These are phyloP conservation scores for Apophysomyces ossiformis DNA, from an alignment of 371 early-diverging fungal genomes.

Conservation along the genomic window DNA sequence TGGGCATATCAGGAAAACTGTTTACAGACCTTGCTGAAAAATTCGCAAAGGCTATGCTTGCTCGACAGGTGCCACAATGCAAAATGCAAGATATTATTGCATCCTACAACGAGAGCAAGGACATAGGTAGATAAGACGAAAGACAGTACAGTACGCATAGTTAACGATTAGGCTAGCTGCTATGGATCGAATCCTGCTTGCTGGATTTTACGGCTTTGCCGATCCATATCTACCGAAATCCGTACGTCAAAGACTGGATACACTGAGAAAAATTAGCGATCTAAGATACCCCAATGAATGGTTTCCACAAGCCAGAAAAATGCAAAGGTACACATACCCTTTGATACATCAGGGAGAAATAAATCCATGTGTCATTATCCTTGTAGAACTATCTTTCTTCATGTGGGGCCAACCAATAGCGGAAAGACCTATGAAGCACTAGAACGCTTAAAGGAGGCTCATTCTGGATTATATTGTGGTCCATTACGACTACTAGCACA, in stretches of 20 bases:
- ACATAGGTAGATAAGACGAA: not conserved
- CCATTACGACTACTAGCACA: conserved; percentile 93
- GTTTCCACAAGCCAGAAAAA: conserved; percentile 73
- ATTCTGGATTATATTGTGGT: conserved; percentile 88
- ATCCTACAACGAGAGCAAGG: not conserved
- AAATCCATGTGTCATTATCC: too few species aligned
- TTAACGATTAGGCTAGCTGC: conserved; percentile 13
- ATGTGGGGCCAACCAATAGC: conserved; percentile 97
- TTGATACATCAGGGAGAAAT: too few species aligned
- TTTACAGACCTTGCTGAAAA: conserved; percentile 21
- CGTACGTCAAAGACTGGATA: conserved; percentile 37
- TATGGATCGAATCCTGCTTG: conserved; percentile 34
- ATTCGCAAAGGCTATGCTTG: conserved; percentile 28
- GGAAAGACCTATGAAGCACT: conserved; percentile 95
- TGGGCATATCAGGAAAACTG: conserved; percentile 34
- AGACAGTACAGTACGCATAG: not conserved
- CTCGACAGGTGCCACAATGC: conserved; percentile 18
- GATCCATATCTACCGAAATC: conserved; percentile 43
- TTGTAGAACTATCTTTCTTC: conserved; percentile 79
- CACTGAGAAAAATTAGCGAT: conserved; percentile 71
- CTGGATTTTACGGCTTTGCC: conserved; percentile 38
- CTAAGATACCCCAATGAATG: conserved; percentile 82
- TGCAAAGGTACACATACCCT: conserved; percentile 59
- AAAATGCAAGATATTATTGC: not conserved
- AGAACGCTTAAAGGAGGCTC: conserved; percentile 65